These are phyloP conservation scores for Alternaria burnsii DNA, from an alignment of 2,329 filamentous ascomycete genomes.

Conservation along the genomic window DNA sequence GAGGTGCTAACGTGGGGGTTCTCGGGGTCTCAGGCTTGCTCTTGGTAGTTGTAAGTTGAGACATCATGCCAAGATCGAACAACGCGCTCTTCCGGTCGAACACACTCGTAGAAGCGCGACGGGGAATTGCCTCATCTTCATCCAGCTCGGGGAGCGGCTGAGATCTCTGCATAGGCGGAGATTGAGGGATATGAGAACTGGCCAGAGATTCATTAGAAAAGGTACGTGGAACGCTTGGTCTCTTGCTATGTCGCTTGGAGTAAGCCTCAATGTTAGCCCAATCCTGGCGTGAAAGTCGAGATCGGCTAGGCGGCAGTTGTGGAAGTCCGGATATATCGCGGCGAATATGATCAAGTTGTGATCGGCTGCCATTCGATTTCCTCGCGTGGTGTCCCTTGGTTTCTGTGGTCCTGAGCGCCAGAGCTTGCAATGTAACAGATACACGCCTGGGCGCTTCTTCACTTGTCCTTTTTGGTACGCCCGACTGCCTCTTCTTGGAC, in stretches of 20 bases:
- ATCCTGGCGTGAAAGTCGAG: constrained; percentile 46
- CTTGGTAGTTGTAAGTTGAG: constrained; percentile 18
- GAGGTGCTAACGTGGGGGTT: constrained; percentile 1
- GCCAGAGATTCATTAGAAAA: constrained; percentile 24
- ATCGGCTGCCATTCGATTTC: constrained; percentile 24
- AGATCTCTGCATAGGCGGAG: constrained; percentile 35
- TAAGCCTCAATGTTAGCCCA: constrained; percentile 48
- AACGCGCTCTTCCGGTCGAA: constrained; percentile 45
- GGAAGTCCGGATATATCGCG: constrained; percentile 44
- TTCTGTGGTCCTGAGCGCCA: constrained; percentile 28
- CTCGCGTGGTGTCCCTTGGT: constrained; percentile 19
- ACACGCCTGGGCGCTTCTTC: constrained; percentile 37
- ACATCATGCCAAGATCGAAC: constrained; percentile 35
- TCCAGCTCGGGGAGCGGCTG: constrained; percentile 45
- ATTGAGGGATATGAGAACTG: constrained; percentile 22
- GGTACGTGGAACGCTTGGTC: constrained; percentile 28
- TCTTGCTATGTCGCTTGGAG: constrained; percentile 36
- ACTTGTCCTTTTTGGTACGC: constrained; percentile 31
- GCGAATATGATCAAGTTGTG: constrained; percentile 39
- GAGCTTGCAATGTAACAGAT: constrained; percentile 32
- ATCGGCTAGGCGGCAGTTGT: constrained; percentile 38
- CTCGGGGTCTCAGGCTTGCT: constrained; percentile 13
- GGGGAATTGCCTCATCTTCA: constrained; percentile 45
- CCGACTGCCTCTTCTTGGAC: constrained; percentile 23
- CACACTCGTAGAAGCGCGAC: constrained; percentile 47